Conservation (phyloP, 2,329 filamentous ascomycete species). For the Diaporthe helianthi region DNA sequence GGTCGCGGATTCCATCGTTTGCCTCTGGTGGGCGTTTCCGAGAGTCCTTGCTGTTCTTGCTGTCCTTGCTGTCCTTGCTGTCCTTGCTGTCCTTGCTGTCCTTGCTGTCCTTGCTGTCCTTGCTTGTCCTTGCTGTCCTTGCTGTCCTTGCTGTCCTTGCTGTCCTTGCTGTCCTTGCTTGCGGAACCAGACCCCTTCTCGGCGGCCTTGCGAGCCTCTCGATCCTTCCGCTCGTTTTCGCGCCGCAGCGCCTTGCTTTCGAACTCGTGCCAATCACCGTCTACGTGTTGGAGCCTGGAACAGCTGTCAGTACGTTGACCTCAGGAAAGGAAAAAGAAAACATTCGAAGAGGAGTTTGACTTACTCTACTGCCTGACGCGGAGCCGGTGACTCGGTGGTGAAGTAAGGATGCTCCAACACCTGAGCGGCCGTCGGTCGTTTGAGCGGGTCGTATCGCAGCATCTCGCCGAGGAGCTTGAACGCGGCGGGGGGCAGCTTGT, state of each 20-base stretch:
- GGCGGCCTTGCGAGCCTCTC: slow-evolving; percentile 56
- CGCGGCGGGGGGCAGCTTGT: slow-evolving; percentile 77
- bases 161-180: slow-evolving; percentile 35
- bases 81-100: slow-evolving; percentile 18
- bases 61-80: slow-evolving; percentile 17
- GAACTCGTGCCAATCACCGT: slow-evolving; percentile 98
- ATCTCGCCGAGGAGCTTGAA: slow-evolving; percentile 84
- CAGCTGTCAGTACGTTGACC: slow-evolving; percentile 41
- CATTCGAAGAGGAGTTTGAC: slow-evolving; percentile 46
- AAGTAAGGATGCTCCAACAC: slow-evolving; percentile 92
- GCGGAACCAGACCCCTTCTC: slow-evolving; percentile 45
- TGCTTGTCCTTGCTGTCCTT: slow-evolving; percentile 17
- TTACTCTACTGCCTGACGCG: slow-evolving; percentile 82
- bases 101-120: too few species aligned
- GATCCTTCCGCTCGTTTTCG: slow-evolving; percentile 77
- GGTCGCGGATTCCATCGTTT: slow-evolving; percentile 38
- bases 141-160: slow-evolving; percentile 17
- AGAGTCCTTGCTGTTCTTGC: slow-evolving; percentile 41
- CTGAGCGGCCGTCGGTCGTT: slow-evolving; percentile 82
- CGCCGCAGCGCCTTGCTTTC: slow-evolving; percentile 94
- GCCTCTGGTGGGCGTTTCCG: slow-evolving; percentile 47
- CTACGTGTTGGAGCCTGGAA: slow-evolving; percentile 73
- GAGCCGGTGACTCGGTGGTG: slow-evolving; percentile 76
- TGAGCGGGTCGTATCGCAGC: slow-evolving; percentile 87
- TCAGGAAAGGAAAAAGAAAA: slow-evolving; percentile 16